Evolutionary conservation across 108 stramenopile species (phyloP).

Genomic region (Craspedostauros australis): DNA sequence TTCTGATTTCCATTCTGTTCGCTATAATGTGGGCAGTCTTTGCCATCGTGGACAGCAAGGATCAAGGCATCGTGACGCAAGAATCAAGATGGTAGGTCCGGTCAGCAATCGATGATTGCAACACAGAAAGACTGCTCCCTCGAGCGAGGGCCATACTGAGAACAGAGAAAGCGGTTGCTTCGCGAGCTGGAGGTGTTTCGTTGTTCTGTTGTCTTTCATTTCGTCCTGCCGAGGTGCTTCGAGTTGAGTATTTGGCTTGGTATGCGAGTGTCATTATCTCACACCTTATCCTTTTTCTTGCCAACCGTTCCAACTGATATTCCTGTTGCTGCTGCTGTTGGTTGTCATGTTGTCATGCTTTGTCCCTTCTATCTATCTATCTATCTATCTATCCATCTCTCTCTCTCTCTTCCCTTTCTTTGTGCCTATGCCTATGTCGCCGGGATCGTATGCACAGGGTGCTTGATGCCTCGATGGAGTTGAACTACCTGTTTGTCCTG

Average conservation of each 20-base stretch:
- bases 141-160: too few species aligned
- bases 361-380: too few species aligned
- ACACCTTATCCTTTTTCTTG: too few species aligned
- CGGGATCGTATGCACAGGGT: too few species aligned
- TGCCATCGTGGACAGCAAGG: slow-evolving; percentile 66
- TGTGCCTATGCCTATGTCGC: too few species aligned
- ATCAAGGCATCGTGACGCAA: slow-evolving; percentile 51
- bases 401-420: not conserved
- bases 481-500: slow-evolving; percentile 77
- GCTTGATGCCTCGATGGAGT: slow-evolving; percentile 60
- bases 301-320: too few species aligned
- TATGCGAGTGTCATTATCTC: too few species aligned
- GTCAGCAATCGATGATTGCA: not conserved
- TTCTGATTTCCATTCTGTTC: slow-evolving; percentile 75
- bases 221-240: too few species aligned
- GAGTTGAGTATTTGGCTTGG: too few species aligned
- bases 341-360: too few species aligned
- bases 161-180: not conserved
- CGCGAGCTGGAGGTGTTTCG: not conserved
- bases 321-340: too few species aligned
- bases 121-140: too few species aligned
- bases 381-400: not conserved
- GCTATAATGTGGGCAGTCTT: slow-evolving; percentile 75
- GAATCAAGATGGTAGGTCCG: slow-evolving; percentile 25
- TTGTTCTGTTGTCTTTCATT: not conserved